These are phyloP conservation scores for Sugiyamaella grinbergsii DNA, from an alignment of 1,139 yeast genomes.

Conservation along the genomic window DNA sequence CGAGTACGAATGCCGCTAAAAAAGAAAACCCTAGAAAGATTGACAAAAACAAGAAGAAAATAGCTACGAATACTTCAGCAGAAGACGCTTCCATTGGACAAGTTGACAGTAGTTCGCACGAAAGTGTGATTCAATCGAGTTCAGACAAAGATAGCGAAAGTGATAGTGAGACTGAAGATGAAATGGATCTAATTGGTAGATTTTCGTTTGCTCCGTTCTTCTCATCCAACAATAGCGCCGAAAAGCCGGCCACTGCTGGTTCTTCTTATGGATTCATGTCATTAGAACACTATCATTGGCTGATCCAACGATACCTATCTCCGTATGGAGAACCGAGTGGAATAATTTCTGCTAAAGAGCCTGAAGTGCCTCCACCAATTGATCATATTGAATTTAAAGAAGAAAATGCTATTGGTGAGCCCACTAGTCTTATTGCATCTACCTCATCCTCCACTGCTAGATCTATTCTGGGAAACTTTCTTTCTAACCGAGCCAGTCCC, in stretches of 20 bases:
- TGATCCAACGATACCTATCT: constrained; percentile 31
- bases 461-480: constrained; percentile 1
- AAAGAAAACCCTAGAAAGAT: neutral
- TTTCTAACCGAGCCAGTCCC: constrained; percentile 5
- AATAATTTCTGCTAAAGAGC: constrained; percentile 53
- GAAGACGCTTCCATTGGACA: constrained; percentile 9
- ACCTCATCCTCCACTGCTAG: constrained; percentile 5
- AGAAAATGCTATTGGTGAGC: neutral
- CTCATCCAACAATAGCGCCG: constrained; percentile 7
- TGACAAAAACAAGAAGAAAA: too few species aligned
- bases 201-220: constrained; percentile 31
- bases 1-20: too few species aligned
- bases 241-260: neutral
- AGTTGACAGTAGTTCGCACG: constrained; percentile 2
- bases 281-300: constrained; percentile 34
- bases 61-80: neutral
- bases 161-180: constrained; percentile 35
- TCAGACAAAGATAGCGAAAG: constrained; percentile 23
- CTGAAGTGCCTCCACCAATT: constrained; percentile 52
- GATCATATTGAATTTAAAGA: constrained; percentile 48
- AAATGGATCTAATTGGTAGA: constrained; percentile 40
- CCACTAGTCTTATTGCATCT: neutral
- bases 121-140: constrained; percentile 8
- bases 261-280: constrained; percentile 27
- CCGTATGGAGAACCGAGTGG: constrained; percentile 55